Evolutionary conservation across 371 early-diverging fungal genomes (phyloP), one percentile per base, ranked within the genome.

Genomic region (Zopfochytrium polystomum): DNA sequence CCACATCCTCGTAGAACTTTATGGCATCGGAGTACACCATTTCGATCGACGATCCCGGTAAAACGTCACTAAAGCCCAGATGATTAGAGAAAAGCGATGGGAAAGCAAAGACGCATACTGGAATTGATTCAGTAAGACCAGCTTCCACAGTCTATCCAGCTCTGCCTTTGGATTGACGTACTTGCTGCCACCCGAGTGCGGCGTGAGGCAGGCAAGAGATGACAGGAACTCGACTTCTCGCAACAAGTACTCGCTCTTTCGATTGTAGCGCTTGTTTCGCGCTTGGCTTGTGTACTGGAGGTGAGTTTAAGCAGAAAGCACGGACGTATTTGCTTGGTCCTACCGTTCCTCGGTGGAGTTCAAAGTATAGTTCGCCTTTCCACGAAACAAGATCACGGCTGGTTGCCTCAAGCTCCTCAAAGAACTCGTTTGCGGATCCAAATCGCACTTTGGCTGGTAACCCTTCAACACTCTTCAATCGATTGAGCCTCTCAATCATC

Each of bases 341-440:
- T n/a, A 71, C 72, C 26, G 96, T 96, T 45, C 98, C 98, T 47
- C 98, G 87, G 71, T 97, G 97, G 22, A 96, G 83, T 71, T 97
- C 97, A 66, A 95, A 86, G 71, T 95, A 95, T 74, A 98, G 76
- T 72, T 98, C 96, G 32, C 98, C 98, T 62, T 89, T 89, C 88
- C 95, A 98, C 9, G 81, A 63, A 32, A 86, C 85, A 15, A 98
- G 73, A 3, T 85, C 85, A 6, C 79, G 70, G 31, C 88, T 84
- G 1, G 80, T 74, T 43, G 72, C 68, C 54, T 86, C 88, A 2
- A 96, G 66, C 15, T 79, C 69, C 49, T 90, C 78, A 73, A 90
- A 98, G 62, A 96, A 96, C 0, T 77, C 74, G 6, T 81, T 80
- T 0, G 90, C 92, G 50, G 83, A 74, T n/a, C 90, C 89, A 52